Evolutionary conservation across 129 eudicot species (phyloP).

Genomic region (Flaveria ramosissima): DNA sequence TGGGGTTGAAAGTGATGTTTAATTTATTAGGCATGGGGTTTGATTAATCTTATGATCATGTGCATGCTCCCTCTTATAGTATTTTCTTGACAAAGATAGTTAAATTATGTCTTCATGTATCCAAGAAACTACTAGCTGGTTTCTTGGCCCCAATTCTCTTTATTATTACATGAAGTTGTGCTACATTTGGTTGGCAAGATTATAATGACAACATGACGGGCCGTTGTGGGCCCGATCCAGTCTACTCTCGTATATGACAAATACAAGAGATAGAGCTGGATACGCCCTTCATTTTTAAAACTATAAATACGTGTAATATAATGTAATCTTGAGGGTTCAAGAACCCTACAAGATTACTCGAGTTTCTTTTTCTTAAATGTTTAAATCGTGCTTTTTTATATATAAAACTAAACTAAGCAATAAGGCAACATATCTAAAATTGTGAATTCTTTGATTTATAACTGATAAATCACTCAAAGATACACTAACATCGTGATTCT

Average conservation of each 20-base stretch:
- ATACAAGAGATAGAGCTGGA: neutral
- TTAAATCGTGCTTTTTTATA: neutral
- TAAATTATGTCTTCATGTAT: constrained; percentile 34
- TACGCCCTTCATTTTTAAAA: neutral
- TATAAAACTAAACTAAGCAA: neutral
- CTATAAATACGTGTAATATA: neutral
- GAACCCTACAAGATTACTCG: no score
- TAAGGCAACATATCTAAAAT: neutral
- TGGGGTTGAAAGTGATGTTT: constrained; percentile 12
- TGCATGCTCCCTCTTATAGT: constrained; percentile 31
- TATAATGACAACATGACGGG: constrained; percentile 8
- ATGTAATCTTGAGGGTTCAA: neutral
- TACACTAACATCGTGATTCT: neutral
- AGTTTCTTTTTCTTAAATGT: no score
- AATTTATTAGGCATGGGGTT: constrained; percentile 20
- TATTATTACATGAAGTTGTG: constrained; percentile 37
- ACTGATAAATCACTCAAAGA: neutral
- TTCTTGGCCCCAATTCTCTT: constrained; percentile 34
- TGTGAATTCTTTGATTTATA: neutral
- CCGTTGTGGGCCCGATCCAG: neutral
- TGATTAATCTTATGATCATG: constrained; percentile 32
- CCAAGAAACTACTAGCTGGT: constrained; percentile 40
- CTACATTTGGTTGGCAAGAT: constrained; percentile 37
- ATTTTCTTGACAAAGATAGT: constrained; percentile 41
- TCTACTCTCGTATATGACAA: constrained; percentile 10